Percentiles rank a stretch among this genome's conserved stretches.
Conservation (phyloP, 2,329 filamentous ascomycete genomes). For the Tolypocladium pustulatum region DNA sequence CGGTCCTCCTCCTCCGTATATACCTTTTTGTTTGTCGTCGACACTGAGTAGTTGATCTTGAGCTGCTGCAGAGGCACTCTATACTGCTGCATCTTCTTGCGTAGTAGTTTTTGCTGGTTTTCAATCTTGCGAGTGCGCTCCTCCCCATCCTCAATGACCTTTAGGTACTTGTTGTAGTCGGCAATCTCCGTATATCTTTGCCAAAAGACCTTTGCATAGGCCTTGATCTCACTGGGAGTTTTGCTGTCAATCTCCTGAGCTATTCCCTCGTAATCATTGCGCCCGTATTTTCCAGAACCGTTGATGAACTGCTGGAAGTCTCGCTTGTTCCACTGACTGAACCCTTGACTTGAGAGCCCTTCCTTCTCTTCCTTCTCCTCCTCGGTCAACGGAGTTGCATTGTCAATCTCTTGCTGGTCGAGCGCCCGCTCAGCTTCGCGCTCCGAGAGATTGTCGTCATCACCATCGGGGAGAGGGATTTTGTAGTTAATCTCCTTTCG, state of each 20-base stretch:
- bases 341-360: conserved; percentile 70
- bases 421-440: conserved; percentile 79
- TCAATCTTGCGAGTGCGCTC: conserved; percentile 81
- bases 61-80: conserved; percentile 96
- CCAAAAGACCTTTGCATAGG: conserved; percentile 95
- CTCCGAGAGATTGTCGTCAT: conserved; percentile 76
- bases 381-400: conserved; percentile 77
- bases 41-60: conserved; percentile 98
- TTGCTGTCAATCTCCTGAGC: conserved; percentile 88
- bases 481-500: conserved; percentile 96
- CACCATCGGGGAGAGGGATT: conserved; percentile 76
- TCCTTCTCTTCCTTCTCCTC: conserved; percentile 85
- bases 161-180: conserved; percentile 82
- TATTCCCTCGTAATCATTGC: conserved; percentile 75
- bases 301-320: conserved; percentile 99
- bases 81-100: conserved; percentile 93
- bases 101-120: conserved; percentile 84
- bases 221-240: conserved; percentile 70
- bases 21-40: conserved; percentile 98
- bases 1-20: conserved; percentile 98
- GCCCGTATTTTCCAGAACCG: conserved; percentile 84
- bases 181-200: conserved; percentile 83
- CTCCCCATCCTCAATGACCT: conserved; percentile 85
- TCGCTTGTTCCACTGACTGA: conserved; percentile 88
- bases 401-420: conserved; percentile 88